These are phyloP conservation scores for Plantago major DNA, from an alignment of 257 asterid species.

Conservation along the genomic window DNA sequence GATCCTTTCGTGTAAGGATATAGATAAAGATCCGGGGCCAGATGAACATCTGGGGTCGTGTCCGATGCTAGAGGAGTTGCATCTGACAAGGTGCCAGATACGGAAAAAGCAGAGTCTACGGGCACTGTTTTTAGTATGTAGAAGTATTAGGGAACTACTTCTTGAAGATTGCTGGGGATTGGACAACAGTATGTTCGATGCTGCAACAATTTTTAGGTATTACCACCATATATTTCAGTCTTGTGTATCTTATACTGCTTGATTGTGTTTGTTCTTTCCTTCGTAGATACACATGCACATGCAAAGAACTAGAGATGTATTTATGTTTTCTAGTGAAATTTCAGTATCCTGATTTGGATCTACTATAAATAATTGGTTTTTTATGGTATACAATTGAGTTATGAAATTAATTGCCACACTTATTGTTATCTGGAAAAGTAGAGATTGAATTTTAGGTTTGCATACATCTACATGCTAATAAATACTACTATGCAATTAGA, in stretches of 20 bases:
- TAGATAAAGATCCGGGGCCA: constrained; percentile 72
- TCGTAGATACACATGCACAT: constrained; percentile 9
- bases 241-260: neutral
- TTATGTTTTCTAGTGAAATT: constrained; percentile 5
- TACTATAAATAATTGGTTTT: no score
- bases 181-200: constrained; percentile 48
- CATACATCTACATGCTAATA: no score
- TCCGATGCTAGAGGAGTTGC: constrained; percentile 77
- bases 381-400: no score
- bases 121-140: constrained; percentile 65
- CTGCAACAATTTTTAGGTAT: constrained; percentile 61
- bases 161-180: constrained; percentile 86
- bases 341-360: neutral
- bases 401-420: no score
- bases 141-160: constrained; percentile 42
- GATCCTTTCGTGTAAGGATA: constrained; percentile 55
- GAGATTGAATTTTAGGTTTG: no score
- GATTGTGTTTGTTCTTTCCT: neutral
- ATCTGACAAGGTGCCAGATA: constrained; percentile 63
- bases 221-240: neutral
- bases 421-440: no score
- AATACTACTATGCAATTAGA: no score
- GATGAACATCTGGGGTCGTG: constrained; percentile 78
- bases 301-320: constrained; percentile 3
- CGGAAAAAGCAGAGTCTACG: constrained; percentile 51